Evolutionary conservation across 805 yeast genomes (phyloP).

Genomic region (Jamesozyma piceae): DNA sequence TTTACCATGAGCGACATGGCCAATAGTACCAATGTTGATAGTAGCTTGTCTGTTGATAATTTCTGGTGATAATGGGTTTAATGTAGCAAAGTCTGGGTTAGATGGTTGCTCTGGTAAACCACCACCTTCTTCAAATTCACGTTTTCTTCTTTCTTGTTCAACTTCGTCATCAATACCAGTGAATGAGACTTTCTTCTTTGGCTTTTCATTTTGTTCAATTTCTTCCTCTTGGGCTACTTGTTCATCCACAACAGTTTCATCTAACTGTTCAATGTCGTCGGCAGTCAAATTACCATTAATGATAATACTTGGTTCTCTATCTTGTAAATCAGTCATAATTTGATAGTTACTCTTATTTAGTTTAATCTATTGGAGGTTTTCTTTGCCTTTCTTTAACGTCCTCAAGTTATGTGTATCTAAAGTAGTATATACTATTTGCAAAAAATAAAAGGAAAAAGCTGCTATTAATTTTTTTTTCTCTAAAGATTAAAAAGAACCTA

Average conservation of each 20-base stretch:
- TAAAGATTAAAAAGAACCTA: no score
- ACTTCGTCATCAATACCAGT: conserved; percentile 59
- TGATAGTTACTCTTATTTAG: neutral
- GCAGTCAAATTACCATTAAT: conserved; percentile 51
- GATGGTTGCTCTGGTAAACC: conserved; percentile 96
- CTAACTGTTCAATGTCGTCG: conserved; percentile 32
- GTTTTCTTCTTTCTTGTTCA: conserved; percentile 66
- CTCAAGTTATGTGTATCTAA: no score
- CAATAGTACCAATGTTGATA: conserved; percentile 94
- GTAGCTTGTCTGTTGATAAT: conserved; percentile 98
- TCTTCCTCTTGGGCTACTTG: conserved; percentile 29
- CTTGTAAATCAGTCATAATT: conserved; percentile 68
- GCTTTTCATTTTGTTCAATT: conserved; percentile 31
- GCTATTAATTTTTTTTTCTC: no score
- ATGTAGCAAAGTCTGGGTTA: conserved; percentile 67
- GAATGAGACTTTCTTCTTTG: conserved; percentile 73
- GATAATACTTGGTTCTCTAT: conserved; percentile 76
- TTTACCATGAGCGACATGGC: conserved; percentile 94
- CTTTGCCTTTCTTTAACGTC: no score
- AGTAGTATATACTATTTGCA: no score
- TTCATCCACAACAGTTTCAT: conserved; percentile 30
- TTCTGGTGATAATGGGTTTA: conserved; percentile 88
- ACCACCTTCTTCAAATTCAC: conserved; percentile 95
- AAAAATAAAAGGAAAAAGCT: no score
- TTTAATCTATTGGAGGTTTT: no score